Percentiles rank a stretch among this genome's conserved stretches.
These are phyloP conservation scores for Maudiozyma turicensis DNA, from an alignment of 805 yeast species.

Conservation along the genomic window DNA sequence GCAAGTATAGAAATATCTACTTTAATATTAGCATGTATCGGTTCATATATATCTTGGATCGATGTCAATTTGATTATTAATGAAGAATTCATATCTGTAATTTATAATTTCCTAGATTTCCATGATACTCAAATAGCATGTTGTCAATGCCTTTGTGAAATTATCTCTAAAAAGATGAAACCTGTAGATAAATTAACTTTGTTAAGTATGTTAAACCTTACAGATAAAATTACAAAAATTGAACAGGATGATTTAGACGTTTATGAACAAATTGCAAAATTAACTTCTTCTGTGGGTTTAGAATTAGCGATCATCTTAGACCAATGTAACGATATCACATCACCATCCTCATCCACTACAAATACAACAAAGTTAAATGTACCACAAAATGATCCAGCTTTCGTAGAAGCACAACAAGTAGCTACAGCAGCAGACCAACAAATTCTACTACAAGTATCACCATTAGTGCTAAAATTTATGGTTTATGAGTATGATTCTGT, in stretches of 20 bases:
- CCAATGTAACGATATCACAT: slow-evolving; percentile 30
- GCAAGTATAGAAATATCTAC: slow-evolving; percentile 17
- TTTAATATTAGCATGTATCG: slow-evolving; percentile 49
- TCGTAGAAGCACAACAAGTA: slow-evolving; percentile 29
- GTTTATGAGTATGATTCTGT: slow-evolving; percentile 84
- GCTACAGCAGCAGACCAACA: slow-evolving; percentile 36
- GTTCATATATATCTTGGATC: slow-evolving; percentile 88
- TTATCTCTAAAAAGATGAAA: slow-evolving; percentile 70
- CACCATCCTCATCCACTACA: neutral
- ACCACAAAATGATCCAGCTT: neutral
- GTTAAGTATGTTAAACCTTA: slow-evolving; percentile 56
- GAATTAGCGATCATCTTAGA: slow-evolving; percentile 69
- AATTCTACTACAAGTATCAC: slow-evolving; percentile 52
- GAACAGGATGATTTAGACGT: slow-evolving; percentile 47
- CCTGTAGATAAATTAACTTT: slow-evolving; percentile 56
- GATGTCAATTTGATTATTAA: slow-evolving; percentile 62
- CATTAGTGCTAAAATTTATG: slow-evolving; percentile 60
- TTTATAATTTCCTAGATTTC: slow-evolving; percentile 48
- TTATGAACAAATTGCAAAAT: slow-evolving; percentile 64
- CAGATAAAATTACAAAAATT: slow-evolving; percentile 35
- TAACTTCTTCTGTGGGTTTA: slow-evolving; percentile 61
- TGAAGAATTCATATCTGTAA: slow-evolving; percentile 40
- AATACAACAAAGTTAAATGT: neutral
- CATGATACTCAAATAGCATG: slow-evolving; percentile 47
- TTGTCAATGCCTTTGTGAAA: slow-evolving; percentile 41